phyloP scores from a whole-genome alignment of 306 rosid genomes.

The Medicago arabica region DNA sequence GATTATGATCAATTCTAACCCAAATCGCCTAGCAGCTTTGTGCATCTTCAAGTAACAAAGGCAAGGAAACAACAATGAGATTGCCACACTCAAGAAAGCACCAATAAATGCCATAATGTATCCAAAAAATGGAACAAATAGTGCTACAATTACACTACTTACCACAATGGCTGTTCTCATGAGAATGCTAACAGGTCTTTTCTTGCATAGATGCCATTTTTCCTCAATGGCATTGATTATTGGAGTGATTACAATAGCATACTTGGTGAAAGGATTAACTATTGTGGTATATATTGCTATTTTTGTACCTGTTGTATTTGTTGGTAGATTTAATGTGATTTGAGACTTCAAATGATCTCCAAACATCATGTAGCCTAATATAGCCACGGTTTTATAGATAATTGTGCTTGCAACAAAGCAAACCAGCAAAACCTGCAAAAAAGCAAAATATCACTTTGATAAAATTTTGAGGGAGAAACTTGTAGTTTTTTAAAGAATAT shows the following conservation, averaged over 20 bases:
- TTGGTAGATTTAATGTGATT: constrained; percentile 71
- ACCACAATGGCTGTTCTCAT: constrained; percentile 59
- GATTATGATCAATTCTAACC: constrained; percentile 55
- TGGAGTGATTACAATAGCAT: constrained; percentile 61
- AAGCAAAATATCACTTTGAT: background rate
- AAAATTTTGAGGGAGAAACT: background rate
- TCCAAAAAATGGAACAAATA: constrained; percentile 63
- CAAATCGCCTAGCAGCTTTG: constrained; percentile 48
- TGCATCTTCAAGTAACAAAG: constrained; percentile 70
- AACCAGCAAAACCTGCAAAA: constrained; percentile 63
- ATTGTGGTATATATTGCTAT: constrained; percentile 69
- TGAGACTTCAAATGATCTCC: constrained; percentile 61
- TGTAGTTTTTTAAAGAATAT: no score
- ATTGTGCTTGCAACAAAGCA: constrained; percentile 61
- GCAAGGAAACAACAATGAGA: constrained; percentile 66
- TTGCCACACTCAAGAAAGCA: constrained; percentile 53
- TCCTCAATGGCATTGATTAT: constrained; percentile 66
- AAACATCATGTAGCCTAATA: constrained; percentile 69
- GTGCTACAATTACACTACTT: constrained; percentile 59
- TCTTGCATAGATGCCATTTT: constrained; percentile 30
- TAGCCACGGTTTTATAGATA: constrained; percentile 60
- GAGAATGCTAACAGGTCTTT: constrained; percentile 38
- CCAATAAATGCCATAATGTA: constrained; percentile 75
- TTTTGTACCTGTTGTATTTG: constrained; percentile 47
- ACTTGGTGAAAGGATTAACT: constrained; percentile 70